These are phyloP conservation scores for Mytilinidion resinicola DNA, from an alignment of 495 filamentous ascomycete genomes.

Conservation along the genomic window DNA sequence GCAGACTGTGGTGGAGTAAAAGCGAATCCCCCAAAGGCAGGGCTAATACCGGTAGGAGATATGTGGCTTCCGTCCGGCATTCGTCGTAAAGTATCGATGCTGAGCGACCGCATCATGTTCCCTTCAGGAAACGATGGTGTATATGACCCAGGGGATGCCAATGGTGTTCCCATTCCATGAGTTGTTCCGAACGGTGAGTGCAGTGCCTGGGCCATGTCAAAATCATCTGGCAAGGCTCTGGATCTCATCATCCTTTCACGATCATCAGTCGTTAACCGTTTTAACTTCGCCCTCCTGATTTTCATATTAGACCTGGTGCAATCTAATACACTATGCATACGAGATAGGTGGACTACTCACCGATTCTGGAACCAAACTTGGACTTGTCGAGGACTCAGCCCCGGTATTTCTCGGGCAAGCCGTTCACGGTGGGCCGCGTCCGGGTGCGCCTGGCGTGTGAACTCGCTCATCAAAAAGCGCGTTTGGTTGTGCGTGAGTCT, in stretches of 20 bases:
- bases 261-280: constrained; percentile 87
- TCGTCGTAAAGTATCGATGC: constrained; percentile 54
- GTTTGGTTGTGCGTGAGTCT: constrained; percentile 97
- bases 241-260: constrained; percentile 92
- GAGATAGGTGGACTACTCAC: constrained; percentile 44
- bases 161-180: constrained; percentile 43
- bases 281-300: constrained; percentile 83
- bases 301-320: constrained; percentile 22
- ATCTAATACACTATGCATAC: no score
- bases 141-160: constrained; percentile 48
- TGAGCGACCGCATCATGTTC: constrained; percentile 53
- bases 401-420: constrained; percentile 85
- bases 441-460: constrained; percentile 89
- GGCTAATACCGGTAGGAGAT: constrained; percentile 55
- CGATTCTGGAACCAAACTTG: constrained; percentile 99
- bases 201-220: constrained; percentile 84
- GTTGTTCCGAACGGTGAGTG: constrained; percentile 61
- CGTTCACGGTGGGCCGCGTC: constrained; percentile 90
- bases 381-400: constrained; percentile 86
- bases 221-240: constrained; percentile 82
- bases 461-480: constrained; percentile 94
- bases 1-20: constrained; percentile 47
- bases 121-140: constrained; percentile 43
- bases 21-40: constrained; percentile 54
- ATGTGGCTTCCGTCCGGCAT: constrained; percentile 49